These are phyloP conservation scores for Auricularia auricula-judae DNA, from an alignment of 768 basidiomycete genomes.

Conservation along the genomic window DNA sequence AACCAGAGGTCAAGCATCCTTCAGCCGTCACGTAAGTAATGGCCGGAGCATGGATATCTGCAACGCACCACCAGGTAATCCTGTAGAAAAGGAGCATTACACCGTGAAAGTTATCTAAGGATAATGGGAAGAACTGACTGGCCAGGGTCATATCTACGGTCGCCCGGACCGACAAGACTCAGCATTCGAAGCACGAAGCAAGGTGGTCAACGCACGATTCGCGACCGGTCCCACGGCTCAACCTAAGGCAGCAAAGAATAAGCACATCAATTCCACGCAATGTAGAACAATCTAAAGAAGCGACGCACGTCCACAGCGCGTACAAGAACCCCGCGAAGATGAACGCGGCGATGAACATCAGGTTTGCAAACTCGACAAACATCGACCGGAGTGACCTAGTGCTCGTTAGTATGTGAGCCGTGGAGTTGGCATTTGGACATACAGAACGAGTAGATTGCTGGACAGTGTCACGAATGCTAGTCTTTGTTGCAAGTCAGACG, in stretches of 20 bases:
- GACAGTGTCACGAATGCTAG: slow-evolving; percentile 86
- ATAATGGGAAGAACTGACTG: neutral
- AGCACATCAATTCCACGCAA: neutral
- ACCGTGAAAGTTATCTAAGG: slow-evolving; percentile 13
- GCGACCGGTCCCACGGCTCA: slow-evolving; percentile 2
- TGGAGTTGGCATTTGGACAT: slow-evolving; percentile 13
- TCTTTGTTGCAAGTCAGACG: slow-evolving; percentile 29
- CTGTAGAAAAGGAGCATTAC: slow-evolving; percentile 25
- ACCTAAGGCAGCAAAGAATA: neutral
- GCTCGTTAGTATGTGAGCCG: slow-evolving; percentile 33
- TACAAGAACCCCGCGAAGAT: slow-evolving; percentile 91
- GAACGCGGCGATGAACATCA: slow-evolving; percentile 79
- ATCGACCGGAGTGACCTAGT: slow-evolving; percentile 80
- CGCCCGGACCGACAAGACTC: neutral
- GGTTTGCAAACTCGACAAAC: slow-evolving; percentile 78
- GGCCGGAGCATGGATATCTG: neutral
- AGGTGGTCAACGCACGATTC: neutral
- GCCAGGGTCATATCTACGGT: neutral
- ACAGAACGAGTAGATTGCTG: slow-evolving; percentile 35
- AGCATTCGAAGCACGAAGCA: neutral
- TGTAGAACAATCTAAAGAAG: neutral
- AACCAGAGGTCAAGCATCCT: slow-evolving; percentile 88
- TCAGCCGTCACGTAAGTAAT: neutral
- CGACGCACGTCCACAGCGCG: slow-evolving; percentile 81
- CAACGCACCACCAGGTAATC: neutral